Evolutionary conservation across 768 basidiomycete genomes (phyloP).

Genomic region (Tricholoma bakamatsutake): DNA sequence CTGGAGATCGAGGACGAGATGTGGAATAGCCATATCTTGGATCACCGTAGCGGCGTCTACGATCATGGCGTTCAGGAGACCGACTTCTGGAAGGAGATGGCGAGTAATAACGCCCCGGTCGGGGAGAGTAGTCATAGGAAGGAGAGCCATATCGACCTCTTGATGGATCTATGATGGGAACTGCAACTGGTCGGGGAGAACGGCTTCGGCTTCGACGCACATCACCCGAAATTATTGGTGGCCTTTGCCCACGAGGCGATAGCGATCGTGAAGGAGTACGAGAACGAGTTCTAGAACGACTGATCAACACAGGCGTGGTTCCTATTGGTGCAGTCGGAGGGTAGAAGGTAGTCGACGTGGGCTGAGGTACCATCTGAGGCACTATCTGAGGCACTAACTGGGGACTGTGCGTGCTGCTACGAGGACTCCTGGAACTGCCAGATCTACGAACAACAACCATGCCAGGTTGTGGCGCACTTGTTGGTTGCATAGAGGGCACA

Average conservation of each 20-base stretch:
- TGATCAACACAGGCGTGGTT: not conserved
- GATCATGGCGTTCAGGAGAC: conserved; percentile 9
- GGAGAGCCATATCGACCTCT: conserved; percentile 7
- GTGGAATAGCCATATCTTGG: not conserved
- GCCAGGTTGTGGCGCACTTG: not conserved
- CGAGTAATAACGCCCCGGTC: conserved; percentile 12
- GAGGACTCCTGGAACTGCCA: not conserved
- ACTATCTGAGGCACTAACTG: not conserved
- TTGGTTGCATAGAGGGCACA: not conserved
- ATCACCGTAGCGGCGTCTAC: conserved; percentile 1
- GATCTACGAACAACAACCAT: not conserved
- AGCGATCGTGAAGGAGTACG: conserved; percentile 2
- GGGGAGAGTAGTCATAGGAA: conserved; percentile 4
- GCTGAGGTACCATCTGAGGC: not conserved
- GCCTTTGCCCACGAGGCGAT: conserved; percentile 1
- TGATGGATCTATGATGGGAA: not conserved
- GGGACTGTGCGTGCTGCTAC: conserved; percentile 1
- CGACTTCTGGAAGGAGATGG: conserved; percentile 19
- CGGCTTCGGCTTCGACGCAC: not conserved
- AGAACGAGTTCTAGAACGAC: conserved; percentile 7
- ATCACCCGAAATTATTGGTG: not conserved
- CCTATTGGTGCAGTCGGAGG: not conserved
- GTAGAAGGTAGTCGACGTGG: not conserved
- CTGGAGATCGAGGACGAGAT: conserved; percentile 10
- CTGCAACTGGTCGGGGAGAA: not conserved